phyloP scores from a whole-genome alignment of 2,329 filamentous ascomycete species.

The Alternaria sp. region DNA sequence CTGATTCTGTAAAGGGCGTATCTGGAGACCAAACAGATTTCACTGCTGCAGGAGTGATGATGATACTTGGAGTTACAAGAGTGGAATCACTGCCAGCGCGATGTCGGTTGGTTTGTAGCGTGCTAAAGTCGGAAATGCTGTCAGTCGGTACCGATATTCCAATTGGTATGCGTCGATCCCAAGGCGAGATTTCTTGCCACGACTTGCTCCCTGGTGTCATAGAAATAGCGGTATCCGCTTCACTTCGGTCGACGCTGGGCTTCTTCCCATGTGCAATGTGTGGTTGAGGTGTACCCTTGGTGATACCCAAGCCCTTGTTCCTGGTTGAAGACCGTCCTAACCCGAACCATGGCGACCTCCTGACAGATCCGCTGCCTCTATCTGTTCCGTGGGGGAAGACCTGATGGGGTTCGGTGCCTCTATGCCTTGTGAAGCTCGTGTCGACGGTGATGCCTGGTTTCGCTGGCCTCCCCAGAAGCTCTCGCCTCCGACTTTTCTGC shows the following conservation, averaged over 20 bases:
- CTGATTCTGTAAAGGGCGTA: slow-evolving; percentile 66
- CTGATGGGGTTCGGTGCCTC: slow-evolving; percentile 57
- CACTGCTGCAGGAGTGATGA: slow-evolving; percentile 62
- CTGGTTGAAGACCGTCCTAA: slow-evolving; percentile 39
- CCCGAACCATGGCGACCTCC: slow-evolving; percentile 45
- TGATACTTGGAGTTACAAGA: slow-evolving; percentile 59
- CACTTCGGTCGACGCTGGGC: slow-evolving; percentile 29
- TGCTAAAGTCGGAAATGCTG: slow-evolving; percentile 53
- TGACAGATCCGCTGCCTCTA: slow-evolving; percentile 31
- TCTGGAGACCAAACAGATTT: slow-evolving; percentile 66
- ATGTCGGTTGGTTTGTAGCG: slow-evolving; percentile 40
- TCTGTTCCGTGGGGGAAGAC: slow-evolving; percentile 50
- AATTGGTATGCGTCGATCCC: slow-evolving; percentile 75
- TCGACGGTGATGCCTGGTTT: slow-evolving; percentile 72
- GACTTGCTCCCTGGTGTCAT: slow-evolving; percentile 41
- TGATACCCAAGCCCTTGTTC: slow-evolving; percentile 48
- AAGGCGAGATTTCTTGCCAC: slow-evolving; percentile 68
- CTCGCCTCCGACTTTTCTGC: slow-evolving; percentile 66
- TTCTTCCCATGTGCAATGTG: slow-evolving; percentile 27
- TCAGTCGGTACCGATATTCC: slow-evolving; percentile 71
- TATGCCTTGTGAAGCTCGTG: slow-evolving; percentile 68
- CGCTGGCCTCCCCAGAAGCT: slow-evolving; percentile 66
- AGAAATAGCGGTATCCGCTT: slow-evolving; percentile 43
- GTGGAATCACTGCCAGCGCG: slow-evolving; percentile 52
- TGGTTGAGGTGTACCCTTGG: slow-evolving; percentile 47